Base-by-base conservation (phyloP, 768 basidiomycete species). In the Russula sp. region DNA sequence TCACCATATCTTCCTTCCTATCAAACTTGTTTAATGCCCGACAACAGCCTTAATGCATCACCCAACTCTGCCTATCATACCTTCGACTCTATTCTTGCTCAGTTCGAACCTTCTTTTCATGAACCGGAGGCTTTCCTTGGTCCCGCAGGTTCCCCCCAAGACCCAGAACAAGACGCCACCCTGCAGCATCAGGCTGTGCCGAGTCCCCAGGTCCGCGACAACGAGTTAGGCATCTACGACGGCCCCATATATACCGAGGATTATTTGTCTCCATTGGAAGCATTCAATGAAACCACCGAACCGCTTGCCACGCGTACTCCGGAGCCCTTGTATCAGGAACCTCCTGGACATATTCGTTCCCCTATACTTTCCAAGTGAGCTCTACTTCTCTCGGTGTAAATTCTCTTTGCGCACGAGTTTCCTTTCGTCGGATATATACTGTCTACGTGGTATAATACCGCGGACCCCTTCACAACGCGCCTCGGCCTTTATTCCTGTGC, bases 351-450 rank as follows among this genome's bases (percentile, higher is more conserved):
- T 22, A 37, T 67, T 35, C 66, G 66, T 34, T 65, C 66, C 2
- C 66, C 66, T 32, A 59, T 67, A 44, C 59, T 67, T 48, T 66
- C 66, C n/a, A 62, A 66, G 66, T 67, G 59, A 65, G 66, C 40
- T 37, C 32, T 52, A n/a, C 34, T 27, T 55, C 40, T 32, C 27
- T 57, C 32, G 11, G 11, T 10, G 13, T 20, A 2, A 16, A 16
- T 42, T 34, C 34, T 22, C n/a, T 27, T 22, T 48, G 20, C 44
- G 7, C 45, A 20, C 18, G 10, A 18, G 22, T 49, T 18, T 6
- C 31, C 45, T 14, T 45, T 50, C 27, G 39, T 49, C 7, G 22
- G 34, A 32, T 44, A 40, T 27, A 27, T 56, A 2, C 3, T 27
- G 9, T 55, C 55, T 35, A 32, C 13, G 7, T 63, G 22, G 39